These are phyloP conservation scores for Gossypium gossypioides DNA, from an alignment of 441 rosid species.

Conservation along the genomic window DNA sequence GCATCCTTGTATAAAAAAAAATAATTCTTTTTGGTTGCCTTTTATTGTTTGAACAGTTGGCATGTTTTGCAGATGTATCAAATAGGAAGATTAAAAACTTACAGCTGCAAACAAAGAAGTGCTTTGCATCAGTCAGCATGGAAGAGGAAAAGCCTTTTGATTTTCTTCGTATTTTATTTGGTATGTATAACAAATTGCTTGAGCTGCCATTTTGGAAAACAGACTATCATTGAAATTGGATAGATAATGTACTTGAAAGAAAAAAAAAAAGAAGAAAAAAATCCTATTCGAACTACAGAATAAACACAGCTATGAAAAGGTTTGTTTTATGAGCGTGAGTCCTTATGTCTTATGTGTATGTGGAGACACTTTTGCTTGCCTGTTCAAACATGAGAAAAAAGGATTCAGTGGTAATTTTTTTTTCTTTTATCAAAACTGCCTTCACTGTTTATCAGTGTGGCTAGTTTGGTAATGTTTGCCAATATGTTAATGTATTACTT, in stretches of 20 bases:
- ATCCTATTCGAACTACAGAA: background rate
- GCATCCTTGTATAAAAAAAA: no score
- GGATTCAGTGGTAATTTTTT: background rate
- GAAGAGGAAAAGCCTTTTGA: conserved; percentile 66
- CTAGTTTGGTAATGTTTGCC: background rate
- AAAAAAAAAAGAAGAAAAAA: background rate
- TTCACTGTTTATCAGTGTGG: background rate
- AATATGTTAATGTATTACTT: conserved; percentile 1
- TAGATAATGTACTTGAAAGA: background rate
- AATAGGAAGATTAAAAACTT: conserved; percentile 31
- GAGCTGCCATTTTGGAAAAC: background rate
- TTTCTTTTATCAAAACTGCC: background rate
- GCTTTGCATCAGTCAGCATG: conserved; percentile 55
- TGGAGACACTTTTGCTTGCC: background rate
- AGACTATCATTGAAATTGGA: background rate
- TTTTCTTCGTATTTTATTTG: conserved; percentile 64
- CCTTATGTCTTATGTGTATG: background rate
- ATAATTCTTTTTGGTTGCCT: background rate
- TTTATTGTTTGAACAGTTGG: conserved; percentile 22
- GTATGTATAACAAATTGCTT: conserved; percentile 23
- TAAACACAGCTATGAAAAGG: background rate
- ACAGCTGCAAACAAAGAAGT: conserved; percentile 34
- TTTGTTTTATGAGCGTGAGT: background rate
- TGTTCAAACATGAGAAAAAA: background rate
- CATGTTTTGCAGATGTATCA: conserved; percentile 41